phyloP scores from a whole-genome alignment of 768 basidiomycete genomes.

The Clitopilus hobsonii region DNA sequence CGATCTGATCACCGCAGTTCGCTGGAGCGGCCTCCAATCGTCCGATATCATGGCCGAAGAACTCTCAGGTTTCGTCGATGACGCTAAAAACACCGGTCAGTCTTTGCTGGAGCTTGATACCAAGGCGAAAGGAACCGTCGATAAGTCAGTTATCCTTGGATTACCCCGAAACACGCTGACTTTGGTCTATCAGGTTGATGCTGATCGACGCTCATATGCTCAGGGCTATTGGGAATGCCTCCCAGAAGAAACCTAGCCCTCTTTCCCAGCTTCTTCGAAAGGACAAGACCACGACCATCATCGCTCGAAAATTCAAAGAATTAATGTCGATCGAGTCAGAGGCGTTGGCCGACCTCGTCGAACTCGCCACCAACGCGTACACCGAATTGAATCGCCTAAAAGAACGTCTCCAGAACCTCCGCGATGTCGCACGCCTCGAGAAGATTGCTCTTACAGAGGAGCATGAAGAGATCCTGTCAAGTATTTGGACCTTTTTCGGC shows the following conservation, averaged over 20 bases:
- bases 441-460: conserved; percentile 24
- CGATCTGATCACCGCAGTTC: conserved; percentile 45
- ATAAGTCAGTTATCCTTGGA: conserved; percentile 30
- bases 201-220: conserved; percentile 48
- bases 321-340: conserved; percentile 39
- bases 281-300: conserved; percentile 14
- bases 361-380: conserved; percentile 37
- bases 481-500: conserved; percentile 49
- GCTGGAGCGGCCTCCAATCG: conserved; percentile 38
- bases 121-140: conserved; percentile 45
- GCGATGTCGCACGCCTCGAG: conserved; percentile 39
- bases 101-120: conserved; percentile 41
- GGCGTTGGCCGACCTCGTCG: conserved; percentile 33
- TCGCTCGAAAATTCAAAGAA: conserved; percentile 20
- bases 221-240: conserved; percentile 29
- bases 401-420: conserved; percentile 31
- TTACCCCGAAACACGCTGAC: neutral
- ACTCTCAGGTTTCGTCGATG: conserved; percentile 33
- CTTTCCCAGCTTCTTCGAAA: conserved; percentile 3
- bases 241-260: conserved; percentile 3
- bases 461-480: conserved; percentile 34
- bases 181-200: conserved; percentile 29
- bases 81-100: conserved; percentile 38
- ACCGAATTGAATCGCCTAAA: conserved; percentile 42
- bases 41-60: conserved; percentile 35